phyloP scores from a whole-genome alignment of 805 yeast species.

The Yarrowia bubula region DNA sequence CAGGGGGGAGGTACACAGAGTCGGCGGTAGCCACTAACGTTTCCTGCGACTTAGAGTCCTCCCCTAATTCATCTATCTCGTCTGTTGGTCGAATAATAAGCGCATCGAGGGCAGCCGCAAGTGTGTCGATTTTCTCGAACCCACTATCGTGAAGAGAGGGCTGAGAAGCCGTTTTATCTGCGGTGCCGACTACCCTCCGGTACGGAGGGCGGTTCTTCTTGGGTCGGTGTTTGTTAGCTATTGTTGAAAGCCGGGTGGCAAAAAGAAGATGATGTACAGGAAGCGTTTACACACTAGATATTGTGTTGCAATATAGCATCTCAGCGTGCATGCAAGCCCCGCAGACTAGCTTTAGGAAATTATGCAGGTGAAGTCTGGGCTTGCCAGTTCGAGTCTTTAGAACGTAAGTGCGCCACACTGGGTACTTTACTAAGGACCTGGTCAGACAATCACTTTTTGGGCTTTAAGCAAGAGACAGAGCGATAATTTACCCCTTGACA shows the following conservation, averaged over 20 bases:
- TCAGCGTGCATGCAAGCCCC: slow-evolving; percentile 13
- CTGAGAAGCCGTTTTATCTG: slow-evolving; percentile 32
- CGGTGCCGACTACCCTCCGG: slow-evolving; percentile 57
- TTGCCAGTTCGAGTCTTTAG: slow-evolving; percentile 10
- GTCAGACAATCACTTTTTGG: no score
- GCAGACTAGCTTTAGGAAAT: slow-evolving; percentile 2
- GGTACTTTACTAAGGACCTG: no score
- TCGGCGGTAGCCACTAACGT: slow-evolving; percentile 44
- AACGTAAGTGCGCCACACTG: not conserved
- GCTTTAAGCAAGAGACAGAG: no score
- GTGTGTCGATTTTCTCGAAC: slow-evolving; percentile 22
- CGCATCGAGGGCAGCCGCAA: slow-evolving; percentile 19
- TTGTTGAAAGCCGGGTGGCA: slow-evolving; percentile 36
- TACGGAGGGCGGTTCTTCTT: slow-evolving; percentile 79
- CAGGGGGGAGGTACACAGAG: slow-evolving; percentile 48
- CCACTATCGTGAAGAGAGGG: slow-evolving; percentile 19
- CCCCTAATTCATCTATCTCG: slow-evolving; percentile 22
- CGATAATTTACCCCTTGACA: no score
- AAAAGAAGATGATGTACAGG: slow-evolving; percentile 6
- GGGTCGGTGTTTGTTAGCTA: slow-evolving; percentile 88
- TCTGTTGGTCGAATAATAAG: slow-evolving; percentile 18
- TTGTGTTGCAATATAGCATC: slow-evolving; percentile 4
- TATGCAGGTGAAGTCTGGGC: slow-evolving; percentile 12
- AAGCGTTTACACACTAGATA: slow-evolving; percentile 6
- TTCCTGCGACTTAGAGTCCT: slow-evolving; percentile 31